A percentile compares a stretch with the other conserved stretches of the same genome.
These are phyloP conservation scores for Bretschneidera sinensis DNA, from an alignment of 345 rosid species.

Conservation along the genomic window DNA sequence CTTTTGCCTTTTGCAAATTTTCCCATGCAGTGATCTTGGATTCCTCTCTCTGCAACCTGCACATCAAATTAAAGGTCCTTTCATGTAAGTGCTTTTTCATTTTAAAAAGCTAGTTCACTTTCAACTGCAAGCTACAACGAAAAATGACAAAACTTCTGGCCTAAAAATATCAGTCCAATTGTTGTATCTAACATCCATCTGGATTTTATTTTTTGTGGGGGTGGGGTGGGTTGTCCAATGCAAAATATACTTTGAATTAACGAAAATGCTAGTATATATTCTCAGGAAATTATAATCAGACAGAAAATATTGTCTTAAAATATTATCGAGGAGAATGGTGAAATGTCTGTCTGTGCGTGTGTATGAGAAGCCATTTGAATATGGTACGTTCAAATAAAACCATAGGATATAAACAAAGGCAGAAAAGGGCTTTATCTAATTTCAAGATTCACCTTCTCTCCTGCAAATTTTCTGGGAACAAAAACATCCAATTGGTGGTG, in stretches of 20 bases:
- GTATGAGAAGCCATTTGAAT: neutral
- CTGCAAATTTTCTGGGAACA: neutral
- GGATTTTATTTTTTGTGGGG: no score
- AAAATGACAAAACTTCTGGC: neutral
- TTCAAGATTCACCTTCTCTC: neutral
- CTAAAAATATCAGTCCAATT: conserved; percentile 1
- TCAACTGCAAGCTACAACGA: neutral
- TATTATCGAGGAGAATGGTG: no score
- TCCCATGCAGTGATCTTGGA: conserved; percentile 96
- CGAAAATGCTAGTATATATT: no score
- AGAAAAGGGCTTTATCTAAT: neutral
- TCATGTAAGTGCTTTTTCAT: neutral
- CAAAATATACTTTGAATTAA: no score
- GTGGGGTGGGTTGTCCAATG: no score
- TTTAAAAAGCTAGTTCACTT: neutral
- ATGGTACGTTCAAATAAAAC: neutral
- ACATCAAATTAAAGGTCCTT: neutral
- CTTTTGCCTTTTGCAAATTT: conserved; percentile 91
- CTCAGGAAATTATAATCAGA: no score
- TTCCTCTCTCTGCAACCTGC: conserved; percentile 83
- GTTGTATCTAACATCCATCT: no score
- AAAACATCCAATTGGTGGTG: neutral
- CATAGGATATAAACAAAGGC: neutral
- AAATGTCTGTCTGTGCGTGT: no score
- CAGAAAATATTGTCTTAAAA: no score